These are phyloP conservation scores for Isatis lusitanica DNA, from an alignment of 441 rosid genomes.

Conservation along the genomic window DNA sequence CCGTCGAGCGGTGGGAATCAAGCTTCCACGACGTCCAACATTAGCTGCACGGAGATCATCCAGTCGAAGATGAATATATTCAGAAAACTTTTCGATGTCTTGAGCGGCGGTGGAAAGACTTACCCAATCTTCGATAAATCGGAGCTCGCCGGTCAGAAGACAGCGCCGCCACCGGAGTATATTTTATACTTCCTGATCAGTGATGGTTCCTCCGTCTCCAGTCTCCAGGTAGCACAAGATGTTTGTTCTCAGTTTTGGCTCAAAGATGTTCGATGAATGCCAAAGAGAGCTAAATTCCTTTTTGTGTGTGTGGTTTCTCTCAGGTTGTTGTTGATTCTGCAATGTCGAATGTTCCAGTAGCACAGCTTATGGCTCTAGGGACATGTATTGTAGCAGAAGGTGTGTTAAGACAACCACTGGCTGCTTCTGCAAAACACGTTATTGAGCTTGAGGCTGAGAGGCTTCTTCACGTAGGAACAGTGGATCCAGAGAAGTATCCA, in stretches of 20 bases:
- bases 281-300: not conserved
- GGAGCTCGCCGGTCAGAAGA: constrained; percentile 36
- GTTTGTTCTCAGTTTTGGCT: not conserved
- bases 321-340: constrained; percentile 77
- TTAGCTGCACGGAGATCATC: constrained; percentile 64
- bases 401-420: constrained; percentile 38
- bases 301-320: not conserved
- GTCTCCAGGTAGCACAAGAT: constrained; percentile 52
- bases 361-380: constrained; percentile 55
- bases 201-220: constrained; percentile 70
- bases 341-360: constrained; percentile 44
- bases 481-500: constrained; percentile 60
- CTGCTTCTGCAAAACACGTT: constrained; percentile 34
- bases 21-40: constrained; percentile 35
- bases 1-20: constrained; percentile 18
- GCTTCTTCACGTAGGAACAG: constrained; percentile 73
- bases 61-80: constrained; percentile 69
- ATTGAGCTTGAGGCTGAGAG: constrained; percentile 65
- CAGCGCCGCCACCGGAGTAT: constrained; percentile 37
- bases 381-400: constrained; percentile 80
- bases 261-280: constrained; percentile 21
- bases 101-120: constrained; percentile 48
- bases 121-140: constrained; percentile 43
- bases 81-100: constrained; percentile 53
- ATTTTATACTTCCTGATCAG: constrained; percentile 46